Base-by-base conservation (phyloP, 176 grass and related monocot genomes). In the Calamus simplicifolius region DNA sequence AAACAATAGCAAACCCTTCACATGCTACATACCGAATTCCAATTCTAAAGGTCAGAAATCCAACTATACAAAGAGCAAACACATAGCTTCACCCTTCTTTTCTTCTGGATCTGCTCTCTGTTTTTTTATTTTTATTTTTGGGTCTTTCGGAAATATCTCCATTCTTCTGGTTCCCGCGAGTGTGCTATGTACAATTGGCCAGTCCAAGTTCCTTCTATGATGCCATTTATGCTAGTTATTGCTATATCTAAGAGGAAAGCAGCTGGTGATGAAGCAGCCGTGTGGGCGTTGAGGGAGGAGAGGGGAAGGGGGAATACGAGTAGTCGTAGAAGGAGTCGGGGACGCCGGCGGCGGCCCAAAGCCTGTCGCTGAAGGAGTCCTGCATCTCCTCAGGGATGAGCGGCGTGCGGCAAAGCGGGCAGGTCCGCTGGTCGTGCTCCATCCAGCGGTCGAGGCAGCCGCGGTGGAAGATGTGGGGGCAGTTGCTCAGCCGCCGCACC, bases 401-500 rank as follows among this genome's bases (percentile, higher is more conserved):
- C 54, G 67, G 79, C 6, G 87, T 79, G 67, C 93, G 88, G 82
- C 93, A 98, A 26, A 98, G 82, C 18, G 93, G 93, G 79, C 93
- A 98, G 49, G 93, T 98, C 63, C 84, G 69, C 81, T 89, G 87
- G 73, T 90, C 87, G 73, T 85, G 74, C 30, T 85, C 93, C 74
- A 98, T 84, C 93, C 93, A 98, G 50, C 75, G 79, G 82, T 98
- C 93, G 0, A 98, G 79, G 79, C 93, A 98, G 0, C 73, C 88
- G 1, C 74, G 50, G 81, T 98, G 93, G 66, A 98, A 98, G 48
- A 76, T 79, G 85, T 98, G 93, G 49, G 81, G 79, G 84, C 93
- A 98, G 75, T 98, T 98, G 55, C 6, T 58, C 62, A 98, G 71
- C 52, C 79, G 64, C 8, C 93, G 85, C 48, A 98, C 93, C 71